Evolutionary conservation across 805 yeast genomes (phyloP).

Genomic region (Suhomyces faveliae): DNA sequence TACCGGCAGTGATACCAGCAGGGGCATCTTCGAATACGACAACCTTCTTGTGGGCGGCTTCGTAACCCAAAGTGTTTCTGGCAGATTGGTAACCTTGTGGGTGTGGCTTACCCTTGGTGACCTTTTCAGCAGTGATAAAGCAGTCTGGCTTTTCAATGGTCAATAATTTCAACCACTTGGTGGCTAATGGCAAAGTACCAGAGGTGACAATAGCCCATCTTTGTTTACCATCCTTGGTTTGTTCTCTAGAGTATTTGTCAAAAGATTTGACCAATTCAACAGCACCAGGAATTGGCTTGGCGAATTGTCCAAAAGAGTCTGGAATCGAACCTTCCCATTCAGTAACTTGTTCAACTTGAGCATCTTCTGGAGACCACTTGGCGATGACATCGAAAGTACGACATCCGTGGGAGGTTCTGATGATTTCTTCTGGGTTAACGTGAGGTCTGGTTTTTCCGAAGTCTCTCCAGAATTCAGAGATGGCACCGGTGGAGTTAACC

Average conservation of each 20-base stretch:
- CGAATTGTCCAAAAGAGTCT: constrained; percentile 67
- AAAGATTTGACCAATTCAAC: constrained; percentile 57
- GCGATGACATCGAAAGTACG: constrained; percentile 78
- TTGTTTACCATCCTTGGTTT: constrained; percentile 41
- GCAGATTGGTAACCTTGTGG: constrained; percentile 79
- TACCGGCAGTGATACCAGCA: constrained; percentile 82
- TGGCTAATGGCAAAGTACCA: constrained; percentile 75
- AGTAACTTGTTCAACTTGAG: constrained; percentile 61
- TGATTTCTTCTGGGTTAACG: constrained; percentile 67
- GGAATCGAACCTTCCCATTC: constrained; percentile 70
- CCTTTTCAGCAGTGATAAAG: constrained; percentile 81
- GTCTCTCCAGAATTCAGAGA: constrained; percentile 79
- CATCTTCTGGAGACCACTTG: constrained; percentile 73
- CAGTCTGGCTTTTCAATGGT: constrained; percentile 61
- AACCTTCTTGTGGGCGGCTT: constrained; percentile 33
- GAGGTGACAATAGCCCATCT: constrained; percentile 89
- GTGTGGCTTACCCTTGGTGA: constrained; percentile 77
- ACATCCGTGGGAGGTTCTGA: constrained; percentile 77
- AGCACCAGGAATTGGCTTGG: constrained; percentile 76
- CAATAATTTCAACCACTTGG: constrained; percentile 73
- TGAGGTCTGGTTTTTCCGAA: constrained; percentile 66
- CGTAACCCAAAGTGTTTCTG: constrained; percentile 45
- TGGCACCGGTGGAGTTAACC: constrained; percentile 79
- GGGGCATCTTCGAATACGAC: constrained; percentile 89
- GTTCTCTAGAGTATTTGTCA: constrained; percentile 46